Percentiles rank a stretch among this genome's conserved stretches.
These are phyloP conservation scores for Suhomyces guaymorum DNA, from an alignment of 1,139 yeast species.

Conservation along the genomic window DNA sequence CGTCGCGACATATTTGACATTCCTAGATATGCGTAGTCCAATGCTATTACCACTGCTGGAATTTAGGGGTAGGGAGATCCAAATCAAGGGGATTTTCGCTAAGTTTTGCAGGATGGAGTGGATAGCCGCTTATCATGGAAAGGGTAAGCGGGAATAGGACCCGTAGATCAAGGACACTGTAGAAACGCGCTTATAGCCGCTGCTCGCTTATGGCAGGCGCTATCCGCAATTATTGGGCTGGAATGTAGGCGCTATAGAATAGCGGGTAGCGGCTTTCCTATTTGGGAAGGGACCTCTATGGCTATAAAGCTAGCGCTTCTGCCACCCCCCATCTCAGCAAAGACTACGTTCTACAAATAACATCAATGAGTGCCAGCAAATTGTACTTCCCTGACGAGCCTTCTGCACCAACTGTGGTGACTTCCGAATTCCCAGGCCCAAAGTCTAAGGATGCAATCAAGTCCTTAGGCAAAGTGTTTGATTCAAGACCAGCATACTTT, in stretches of 20 bases:
- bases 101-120: too few relatives aligned
- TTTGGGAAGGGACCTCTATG: too few relatives aligned
- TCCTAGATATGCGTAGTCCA: too few relatives aligned
- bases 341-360: background rate
- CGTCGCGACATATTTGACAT: too few relatives aligned
- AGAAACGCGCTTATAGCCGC: conserved; percentile 3
- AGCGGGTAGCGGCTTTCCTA: conserved; percentile 10
- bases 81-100: too few relatives aligned
- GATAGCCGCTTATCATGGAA: background rate
- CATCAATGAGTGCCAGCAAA: conserved; percentile 44
- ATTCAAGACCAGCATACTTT: conserved; percentile 66
- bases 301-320: background rate
- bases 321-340: background rate
- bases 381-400: conserved; percentile 72
- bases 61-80: too few relatives aligned
- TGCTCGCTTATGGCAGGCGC: conserved; percentile 1
- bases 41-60: too few relatives aligned
- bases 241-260: too few relatives aligned
- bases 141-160: background rate
- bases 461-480: conserved; percentile 57
- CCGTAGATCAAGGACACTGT: background rate
- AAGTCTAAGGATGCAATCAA: conserved; percentile 47
- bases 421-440: conserved; percentile 65
- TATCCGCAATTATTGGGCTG: background rate
- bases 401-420: conserved; percentile 52